A percentile compares a stretch with the other conserved stretches of the same genome.
These are phyloP conservation scores for Saturnispora diversa DNA, from an alignment of 805 yeast species.

Conservation along the genomic window DNA sequence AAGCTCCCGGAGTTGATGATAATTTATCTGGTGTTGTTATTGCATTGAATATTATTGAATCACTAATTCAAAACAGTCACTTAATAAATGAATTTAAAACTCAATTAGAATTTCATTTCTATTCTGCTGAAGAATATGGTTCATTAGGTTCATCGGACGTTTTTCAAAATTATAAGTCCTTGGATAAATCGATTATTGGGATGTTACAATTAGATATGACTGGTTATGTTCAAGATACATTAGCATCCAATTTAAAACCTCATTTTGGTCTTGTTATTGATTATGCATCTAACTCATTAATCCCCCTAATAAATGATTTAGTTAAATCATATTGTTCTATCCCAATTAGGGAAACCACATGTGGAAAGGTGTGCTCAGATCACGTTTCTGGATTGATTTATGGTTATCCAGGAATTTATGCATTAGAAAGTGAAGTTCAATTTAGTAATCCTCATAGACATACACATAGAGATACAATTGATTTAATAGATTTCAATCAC, in stretches of 20 bases:
- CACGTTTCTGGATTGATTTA: constrained; percentile 77
- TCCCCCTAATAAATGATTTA: constrained; percentile 52
- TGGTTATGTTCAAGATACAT: constrained; percentile 54
- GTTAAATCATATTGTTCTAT: constrained; percentile 57
- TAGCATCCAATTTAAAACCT: constrained; percentile 44
- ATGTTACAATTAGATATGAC: constrained; percentile 96
- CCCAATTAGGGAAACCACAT: constrained; percentile 63
- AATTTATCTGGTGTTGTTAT: constrained; percentile 86
- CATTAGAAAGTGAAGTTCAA: constrained; percentile 67
- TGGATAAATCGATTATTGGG: constrained; percentile 53
- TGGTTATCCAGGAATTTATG: constrained; percentile 81
- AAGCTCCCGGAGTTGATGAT: constrained; percentile 95
- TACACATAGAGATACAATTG: constrained; percentile 70
- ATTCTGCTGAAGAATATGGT: constrained; percentile 93
- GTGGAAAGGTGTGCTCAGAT: constrained; percentile 93
- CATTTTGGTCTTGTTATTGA: constrained; percentile 78
- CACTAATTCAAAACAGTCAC: constrained; percentile 18
- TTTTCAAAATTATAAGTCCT: constrained; percentile 43
- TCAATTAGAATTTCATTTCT: constrained; percentile 87
- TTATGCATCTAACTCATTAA: constrained; percentile 48
- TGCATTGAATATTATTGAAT: constrained; percentile 48
- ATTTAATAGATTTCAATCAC: constrained; percentile 68
- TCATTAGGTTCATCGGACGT: constrained; percentile 78
- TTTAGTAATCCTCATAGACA: constrained; percentile 66
- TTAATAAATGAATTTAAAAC: constrained; percentile 31